Base-by-base conservation (phyloP, 1,139 yeast genomes). In the Geotrichum fermentans region DNA sequence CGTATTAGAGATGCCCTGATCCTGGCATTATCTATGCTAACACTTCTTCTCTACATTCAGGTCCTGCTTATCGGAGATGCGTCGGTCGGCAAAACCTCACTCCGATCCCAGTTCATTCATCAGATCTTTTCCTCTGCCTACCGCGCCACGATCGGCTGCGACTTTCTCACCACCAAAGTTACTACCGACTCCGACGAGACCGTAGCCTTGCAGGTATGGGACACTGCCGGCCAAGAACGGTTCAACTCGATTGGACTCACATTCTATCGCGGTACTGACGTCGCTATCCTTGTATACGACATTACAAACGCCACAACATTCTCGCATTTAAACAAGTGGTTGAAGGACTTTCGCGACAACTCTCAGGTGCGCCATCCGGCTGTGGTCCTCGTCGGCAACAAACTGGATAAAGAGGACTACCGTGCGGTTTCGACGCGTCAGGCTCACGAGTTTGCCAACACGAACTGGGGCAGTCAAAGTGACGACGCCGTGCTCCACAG, bases 221-320 rank as follows among this genome's bases (percentile, higher is more conserved):
- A 79, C 58, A 79, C 84, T 4, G 84, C 84, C 0, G 84, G 84
- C 2, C 84, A 79, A 61, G 84, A 79, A 59, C 64, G 84, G 47
- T 79, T 79, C 67, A 78, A 78, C 57, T 75, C 82, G 37, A 74
- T 79, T 33, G 73, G 79, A 4, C 76, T 74, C 58, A 79, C 83
- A 3, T 79, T 79, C 58, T 79, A 78, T 60, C 63, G 84, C 34
- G 84, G 84, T 6, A 73, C 83, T 0, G 83, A 79, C 58, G 77
- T 79, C 11, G 81, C 77, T 16, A 71, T 79, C 2, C 60, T 79
- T 33, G 78, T 78, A 22, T 79, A 77, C 60, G 84, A 79, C 60
- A 68, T 78, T 43, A 75, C 83, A 49, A 74, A 73, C 58, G 75
- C 78, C 52, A 79, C 51, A 10, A 52, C 78, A 16, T 77, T 79